Percentiles rank a stretch among this genome's conserved stretches.
These are phyloP conservation scores for Populus ilicifolia DNA, from an alignment of 345 rosid genomes.

Conservation along the genomic window DNA sequence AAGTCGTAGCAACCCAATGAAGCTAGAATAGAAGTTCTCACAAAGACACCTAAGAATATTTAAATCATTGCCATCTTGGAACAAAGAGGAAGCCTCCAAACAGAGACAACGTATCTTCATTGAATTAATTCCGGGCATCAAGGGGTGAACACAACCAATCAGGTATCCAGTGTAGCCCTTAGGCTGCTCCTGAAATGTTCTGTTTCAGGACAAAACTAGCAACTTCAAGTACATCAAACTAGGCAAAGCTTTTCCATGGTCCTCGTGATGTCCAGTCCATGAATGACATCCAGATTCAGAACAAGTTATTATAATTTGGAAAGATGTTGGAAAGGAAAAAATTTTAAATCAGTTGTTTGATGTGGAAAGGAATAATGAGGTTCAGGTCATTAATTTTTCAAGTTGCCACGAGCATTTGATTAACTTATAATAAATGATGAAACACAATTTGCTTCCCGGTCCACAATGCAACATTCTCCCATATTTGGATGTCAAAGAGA, in stretches of 20 bases:
- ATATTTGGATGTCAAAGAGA: background rate
- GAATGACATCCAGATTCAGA: background rate
- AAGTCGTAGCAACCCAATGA: no score
- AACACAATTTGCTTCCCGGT: background rate
- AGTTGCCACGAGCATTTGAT: background rate
- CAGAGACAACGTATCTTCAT: no score
- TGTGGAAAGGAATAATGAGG: background rate
- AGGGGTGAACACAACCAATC: no score
- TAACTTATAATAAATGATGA: background rate
- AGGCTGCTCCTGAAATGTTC: no score
- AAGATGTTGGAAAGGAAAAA: no score
- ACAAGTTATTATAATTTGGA: background rate
- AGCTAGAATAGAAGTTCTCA: no score
- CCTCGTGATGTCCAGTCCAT: background rate
- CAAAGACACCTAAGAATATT: no score
- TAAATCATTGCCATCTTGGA: no score
- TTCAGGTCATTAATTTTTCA: no score
- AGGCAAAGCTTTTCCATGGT: background rate
- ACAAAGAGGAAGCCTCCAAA: no score
- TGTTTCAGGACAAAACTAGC: background rate
- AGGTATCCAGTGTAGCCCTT: no score
- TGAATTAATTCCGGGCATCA: no score
- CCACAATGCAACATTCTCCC: background rate
- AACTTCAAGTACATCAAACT: background rate
- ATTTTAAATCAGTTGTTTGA: background rate